Evolutionary conservation across 768 basidiomycete genomes (phyloP).

Genomic region (Tricholoma saponaceum): DNA sequence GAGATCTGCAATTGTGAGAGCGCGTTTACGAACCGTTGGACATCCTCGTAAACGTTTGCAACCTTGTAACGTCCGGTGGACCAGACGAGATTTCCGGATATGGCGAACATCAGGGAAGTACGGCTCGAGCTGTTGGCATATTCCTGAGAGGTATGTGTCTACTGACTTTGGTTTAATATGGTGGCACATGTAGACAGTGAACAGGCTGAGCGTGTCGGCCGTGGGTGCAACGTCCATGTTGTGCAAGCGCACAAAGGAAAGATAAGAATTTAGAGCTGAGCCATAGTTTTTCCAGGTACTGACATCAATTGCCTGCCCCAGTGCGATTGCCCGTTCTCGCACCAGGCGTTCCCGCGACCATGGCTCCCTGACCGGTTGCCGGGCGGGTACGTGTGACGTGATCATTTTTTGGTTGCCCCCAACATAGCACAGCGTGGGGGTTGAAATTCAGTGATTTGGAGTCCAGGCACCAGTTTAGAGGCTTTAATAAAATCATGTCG

Average conservation of each 20-base stretch:
- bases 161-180: too few species aligned
- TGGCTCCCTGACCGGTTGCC: background rate
- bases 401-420: background rate
- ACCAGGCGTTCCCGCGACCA: background rate
- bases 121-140: too few species aligned
- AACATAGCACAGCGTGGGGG: constrained; percentile 17
- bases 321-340: too few species aligned
- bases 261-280: background rate
- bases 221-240: background rate
- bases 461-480: background rate
- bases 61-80: too few species aligned
- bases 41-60: background rate
- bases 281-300: too few species aligned
- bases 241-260: too few species aligned
- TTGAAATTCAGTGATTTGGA: constrained; percentile 6
- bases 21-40: background rate
- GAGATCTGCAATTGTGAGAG: background rate
- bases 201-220: background rate
- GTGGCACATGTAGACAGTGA: too few species aligned
- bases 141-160: background rate
- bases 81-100: background rate
- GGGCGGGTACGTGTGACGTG: background rate
- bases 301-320: too few species aligned
- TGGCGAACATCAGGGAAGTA: too few species aligned
- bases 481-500: constrained; percentile 2